Conservation (phyloP, 1,284 basidiomycete genomes). For the Pseudozyma sp. region DNA sequence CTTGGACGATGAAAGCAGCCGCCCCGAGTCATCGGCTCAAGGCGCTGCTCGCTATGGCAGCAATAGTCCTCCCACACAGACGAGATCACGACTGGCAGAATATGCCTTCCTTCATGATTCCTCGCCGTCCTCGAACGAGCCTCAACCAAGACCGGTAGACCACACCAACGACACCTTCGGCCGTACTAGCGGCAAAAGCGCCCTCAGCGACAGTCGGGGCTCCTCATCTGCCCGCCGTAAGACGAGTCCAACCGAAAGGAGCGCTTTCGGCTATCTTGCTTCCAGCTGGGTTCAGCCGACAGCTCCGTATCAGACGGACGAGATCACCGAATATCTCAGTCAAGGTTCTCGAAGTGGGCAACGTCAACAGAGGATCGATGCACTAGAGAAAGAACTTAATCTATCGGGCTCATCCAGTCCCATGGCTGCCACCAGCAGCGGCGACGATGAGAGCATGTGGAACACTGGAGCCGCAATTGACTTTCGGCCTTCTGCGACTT, state of each 20-base stretch:
- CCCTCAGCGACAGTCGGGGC: conserved; percentile 11
- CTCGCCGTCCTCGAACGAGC: conserved; percentile 7
- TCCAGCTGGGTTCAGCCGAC: conserved; percentile 15
- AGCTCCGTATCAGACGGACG: conserved; percentile 7
- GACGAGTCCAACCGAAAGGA: conserved; percentile 26
- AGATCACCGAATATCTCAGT: conserved; percentile 26
- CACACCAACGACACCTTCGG: conserved; percentile 30
- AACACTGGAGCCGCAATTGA: not conserved
- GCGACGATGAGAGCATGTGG: conserved; percentile 18
- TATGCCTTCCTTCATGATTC: conserved; percentile 5
- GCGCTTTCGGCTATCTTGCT: conserved; percentile 27
- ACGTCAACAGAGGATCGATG: conserved; percentile 22
- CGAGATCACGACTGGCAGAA: conserved; percentile 4
- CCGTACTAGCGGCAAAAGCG: conserved; percentile 21
- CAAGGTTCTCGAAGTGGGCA: conserved; percentile 1
- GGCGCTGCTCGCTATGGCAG: conserved; percentile 12
- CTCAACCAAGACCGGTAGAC: conserved; percentile 2
- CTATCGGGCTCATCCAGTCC: conserved; percentile 12
- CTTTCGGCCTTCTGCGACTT: not conserved
- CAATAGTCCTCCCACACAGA: not conserved
- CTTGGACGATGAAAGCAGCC: not conserved
- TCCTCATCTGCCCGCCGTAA: conserved; percentile 14
- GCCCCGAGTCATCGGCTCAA: conserved; percentile 25
- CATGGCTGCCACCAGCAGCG: not conserved
- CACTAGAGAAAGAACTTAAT: conserved; percentile 23